These are phyloP conservation scores for Hypericum perforatum DNA, from an alignment of 345 rosid genomes.

Conservation along the genomic window DNA sequence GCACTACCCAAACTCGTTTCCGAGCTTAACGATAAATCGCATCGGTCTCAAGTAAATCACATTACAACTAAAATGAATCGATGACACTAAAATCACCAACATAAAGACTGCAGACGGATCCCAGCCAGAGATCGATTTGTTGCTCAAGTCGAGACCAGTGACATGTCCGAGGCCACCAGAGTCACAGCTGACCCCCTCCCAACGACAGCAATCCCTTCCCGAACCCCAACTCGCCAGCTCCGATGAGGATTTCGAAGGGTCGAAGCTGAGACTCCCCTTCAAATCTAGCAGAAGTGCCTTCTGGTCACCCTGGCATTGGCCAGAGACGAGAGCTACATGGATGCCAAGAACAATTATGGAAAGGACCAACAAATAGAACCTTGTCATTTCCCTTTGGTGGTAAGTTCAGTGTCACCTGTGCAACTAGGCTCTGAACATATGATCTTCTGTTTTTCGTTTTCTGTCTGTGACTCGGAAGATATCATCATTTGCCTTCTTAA, in stretches of 20 bases:
- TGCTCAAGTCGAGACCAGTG: constrained; percentile 30
- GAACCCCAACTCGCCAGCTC: constrained; percentile 7
- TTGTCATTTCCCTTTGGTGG: constrained; percentile 6
- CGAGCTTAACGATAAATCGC: no score
- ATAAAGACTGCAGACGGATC: constrained; percentile 31
- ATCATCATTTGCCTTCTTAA: no score
- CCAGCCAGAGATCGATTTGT: constrained; percentile 21
- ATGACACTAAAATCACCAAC: no score
- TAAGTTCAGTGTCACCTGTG: background rate
- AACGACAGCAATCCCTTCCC: constrained; percentile 14
- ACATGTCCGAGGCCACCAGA: constrained; percentile 19
- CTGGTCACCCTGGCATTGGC: constrained; percentile 16
- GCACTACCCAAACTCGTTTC: no score
- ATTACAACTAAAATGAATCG: no score
- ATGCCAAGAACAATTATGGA: background rate
- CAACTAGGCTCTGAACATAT: no score
- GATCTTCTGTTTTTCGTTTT: no score
- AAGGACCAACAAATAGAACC: constrained; percentile 11
- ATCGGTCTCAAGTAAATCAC: no score
- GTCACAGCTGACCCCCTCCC: no score
- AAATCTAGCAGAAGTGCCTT: constrained; percentile 3
- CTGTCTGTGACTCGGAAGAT: no score
- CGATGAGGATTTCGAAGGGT: background rate
- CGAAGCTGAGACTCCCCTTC: background rate
- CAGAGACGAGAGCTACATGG: constrained; percentile 10